These are phyloP conservation scores for Triticum dicoccoides DNA, from an alignment of 176 grass and related monocot species.

Conservation along the genomic window DNA sequence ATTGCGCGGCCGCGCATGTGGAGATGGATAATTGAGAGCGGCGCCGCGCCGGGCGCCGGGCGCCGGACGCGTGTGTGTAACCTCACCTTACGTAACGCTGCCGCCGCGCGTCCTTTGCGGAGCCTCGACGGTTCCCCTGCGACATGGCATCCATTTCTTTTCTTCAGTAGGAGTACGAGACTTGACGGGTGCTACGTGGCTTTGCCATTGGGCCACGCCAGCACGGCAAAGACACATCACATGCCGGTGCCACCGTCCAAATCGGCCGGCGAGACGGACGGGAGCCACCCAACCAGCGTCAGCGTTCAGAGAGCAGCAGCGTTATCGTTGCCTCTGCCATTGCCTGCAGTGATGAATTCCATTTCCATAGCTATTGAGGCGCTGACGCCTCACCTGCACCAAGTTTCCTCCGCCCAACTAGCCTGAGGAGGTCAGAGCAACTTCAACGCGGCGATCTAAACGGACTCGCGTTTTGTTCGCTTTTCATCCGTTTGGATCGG, in stretches of 20 bases:
- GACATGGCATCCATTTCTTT: constrained; percentile 2
- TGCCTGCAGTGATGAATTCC: not conserved
- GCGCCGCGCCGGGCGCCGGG: not conserved
- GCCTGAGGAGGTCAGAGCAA: not conserved
- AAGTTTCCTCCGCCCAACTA: not conserved
- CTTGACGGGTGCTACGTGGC: not conserved
- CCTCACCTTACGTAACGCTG: not conserved
- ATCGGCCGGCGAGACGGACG: not conserved
- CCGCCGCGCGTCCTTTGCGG: not conserved
- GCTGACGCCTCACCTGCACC: not conserved
- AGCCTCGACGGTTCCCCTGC: not conserved
- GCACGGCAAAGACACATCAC: constrained; percentile 8
- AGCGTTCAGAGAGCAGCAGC: not conserved
- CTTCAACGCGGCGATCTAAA: too few species aligned
- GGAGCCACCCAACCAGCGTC: constrained; percentile 26
- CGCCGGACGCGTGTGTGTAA: too few species aligned
- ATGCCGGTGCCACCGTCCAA: not conserved
- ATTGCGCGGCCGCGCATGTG: constrained; percentile 39
- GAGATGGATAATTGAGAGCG: constrained; percentile 1
- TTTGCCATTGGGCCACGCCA: not conserved
- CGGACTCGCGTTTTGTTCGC: too few species aligned
- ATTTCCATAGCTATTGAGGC: not conserved
- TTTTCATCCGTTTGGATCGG: too few species aligned
- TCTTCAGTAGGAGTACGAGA: too few species aligned
- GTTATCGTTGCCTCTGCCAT: not conserved